A percentile compares a stretch with the other conserved stretches of the same genome.
Evolutionary conservation across 257 asterid species (phyloP).

Genomic region (Nicotiana tabacum): DNA sequence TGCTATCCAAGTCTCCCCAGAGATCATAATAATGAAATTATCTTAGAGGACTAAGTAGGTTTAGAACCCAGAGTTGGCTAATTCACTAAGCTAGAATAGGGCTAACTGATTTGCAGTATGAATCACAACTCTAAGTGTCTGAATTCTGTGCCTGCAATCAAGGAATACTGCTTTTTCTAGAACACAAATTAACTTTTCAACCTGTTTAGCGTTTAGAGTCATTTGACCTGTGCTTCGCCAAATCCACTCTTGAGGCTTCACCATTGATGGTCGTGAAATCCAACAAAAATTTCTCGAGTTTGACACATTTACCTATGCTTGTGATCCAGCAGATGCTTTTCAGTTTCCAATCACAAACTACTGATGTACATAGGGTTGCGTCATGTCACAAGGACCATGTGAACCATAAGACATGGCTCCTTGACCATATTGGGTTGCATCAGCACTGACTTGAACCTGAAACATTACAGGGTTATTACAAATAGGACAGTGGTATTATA

Average conservation of each 20-base stretch:
- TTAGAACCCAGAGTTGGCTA: not conserved
- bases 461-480: conserved; percentile 1
- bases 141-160: not conserved
- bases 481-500: not conserved
- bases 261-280: not conserved
- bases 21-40: not conserved
- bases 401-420: conserved; percentile 22
- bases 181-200: not conserved
- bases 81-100: not conserved
- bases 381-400: conserved; percentile 22
- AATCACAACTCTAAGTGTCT: not conserved
- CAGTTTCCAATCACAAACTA: conserved; percentile 5
- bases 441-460: conserved; percentile 27
- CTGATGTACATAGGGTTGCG: conserved; percentile 13
- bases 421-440: conserved; percentile 27
- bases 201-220: not conserved
- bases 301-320: not conserved
- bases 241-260: not conserved
- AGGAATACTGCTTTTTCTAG: not conserved
- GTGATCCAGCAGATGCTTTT: not conserved
- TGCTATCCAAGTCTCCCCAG: not conserved
- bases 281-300: not conserved
- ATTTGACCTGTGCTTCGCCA: not conserved
- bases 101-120: not conserved
- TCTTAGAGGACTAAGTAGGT: not conserved